Conservation (phyloP, 2,329 filamentous ascomycete genomes). For the Microsporum ferrugineum region DNA sequence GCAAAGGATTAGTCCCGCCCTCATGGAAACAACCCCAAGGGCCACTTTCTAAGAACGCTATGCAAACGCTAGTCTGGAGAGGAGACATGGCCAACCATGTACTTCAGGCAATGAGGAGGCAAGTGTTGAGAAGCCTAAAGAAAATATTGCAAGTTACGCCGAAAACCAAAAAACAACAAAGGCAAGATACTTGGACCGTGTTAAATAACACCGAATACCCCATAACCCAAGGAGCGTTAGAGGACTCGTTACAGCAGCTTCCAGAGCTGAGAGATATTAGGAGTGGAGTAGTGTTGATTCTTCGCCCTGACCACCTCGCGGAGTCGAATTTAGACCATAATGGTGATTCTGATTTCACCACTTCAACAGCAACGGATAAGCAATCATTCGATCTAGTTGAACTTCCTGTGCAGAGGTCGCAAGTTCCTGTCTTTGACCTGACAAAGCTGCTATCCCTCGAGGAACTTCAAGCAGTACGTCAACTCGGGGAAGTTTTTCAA, state of each 20-base stretch:
- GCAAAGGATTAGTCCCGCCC: slow-evolving; percentile 23
- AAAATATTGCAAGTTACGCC: slow-evolving; percentile 12
- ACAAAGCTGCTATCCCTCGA: slow-evolving; percentile 21
- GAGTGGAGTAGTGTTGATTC: not conserved
- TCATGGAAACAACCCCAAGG: slow-evolving; percentile 26
- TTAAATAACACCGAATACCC: not conserved
- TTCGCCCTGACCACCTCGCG: not conserved
- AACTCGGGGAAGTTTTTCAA: slow-evolving; percentile 21
- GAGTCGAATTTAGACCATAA: not conserved
- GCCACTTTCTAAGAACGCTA: slow-evolving; percentile 18
- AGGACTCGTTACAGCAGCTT: not conserved
- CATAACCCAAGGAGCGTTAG: not conserved
- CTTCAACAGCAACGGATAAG: not conserved
- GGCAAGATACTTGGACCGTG: not conserved
- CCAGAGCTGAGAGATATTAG: not conserved
- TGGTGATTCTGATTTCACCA: not conserved
- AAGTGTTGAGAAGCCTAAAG: slow-evolving; percentile 28
- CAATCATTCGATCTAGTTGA: slow-evolving; percentile 21
- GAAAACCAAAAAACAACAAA: not conserved
- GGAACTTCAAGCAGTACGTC: slow-evolving; percentile 23
- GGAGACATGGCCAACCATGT: slow-evolving; percentile 38
- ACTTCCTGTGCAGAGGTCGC: slow-evolving; percentile 21
- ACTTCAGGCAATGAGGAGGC: slow-evolving; percentile 27
- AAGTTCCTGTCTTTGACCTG: slow-evolving; percentile 31
- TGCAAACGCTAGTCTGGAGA: slow-evolving; percentile 34